Evolutionary conservation across 768 basidiomycete genomes (phyloP).

Genomic region (Pleurotus pulmonarius): DNA sequence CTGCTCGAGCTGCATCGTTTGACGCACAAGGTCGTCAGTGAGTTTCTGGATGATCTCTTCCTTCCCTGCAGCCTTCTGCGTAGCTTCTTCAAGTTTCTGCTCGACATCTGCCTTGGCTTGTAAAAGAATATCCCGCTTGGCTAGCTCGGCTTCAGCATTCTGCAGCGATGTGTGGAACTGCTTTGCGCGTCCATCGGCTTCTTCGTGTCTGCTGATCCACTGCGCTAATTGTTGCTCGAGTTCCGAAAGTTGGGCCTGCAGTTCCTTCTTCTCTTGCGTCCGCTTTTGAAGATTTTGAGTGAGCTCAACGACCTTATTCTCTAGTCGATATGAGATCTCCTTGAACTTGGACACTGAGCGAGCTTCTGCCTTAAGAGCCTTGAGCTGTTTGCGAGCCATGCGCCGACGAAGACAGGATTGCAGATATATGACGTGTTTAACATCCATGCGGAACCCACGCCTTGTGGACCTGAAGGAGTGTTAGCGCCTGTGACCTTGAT

Average conservation of each 20-base stretch:
- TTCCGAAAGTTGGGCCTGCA: conserved; percentile 69
- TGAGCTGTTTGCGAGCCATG: conserved; percentile 82
- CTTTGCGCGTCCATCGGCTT: conserved; percentile 71
- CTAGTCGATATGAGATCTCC: conserved; percentile 94
- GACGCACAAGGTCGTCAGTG: conserved; percentile 69
- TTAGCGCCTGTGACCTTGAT: conserved; percentile 4
- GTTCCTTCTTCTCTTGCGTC: conserved; percentile 85
- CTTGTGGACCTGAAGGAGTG: conserved; percentile 43
- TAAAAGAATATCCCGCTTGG: conserved; percentile 71
- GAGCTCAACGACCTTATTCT: conserved; percentile 99
- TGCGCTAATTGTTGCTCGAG: conserved; percentile 84
- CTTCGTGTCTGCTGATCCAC: conserved; percentile 87
- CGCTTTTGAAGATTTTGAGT: conserved; percentile 91
- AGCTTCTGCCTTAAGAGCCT: conserved; percentile 81
- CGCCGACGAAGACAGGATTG: conserved; percentile 93
- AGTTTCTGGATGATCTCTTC: conserved; percentile 81
- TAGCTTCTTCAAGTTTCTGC: conserved; percentile 72
- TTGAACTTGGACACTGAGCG: conserved; percentile 98
- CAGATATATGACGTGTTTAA: conserved; percentile 73
- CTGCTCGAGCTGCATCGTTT: conserved; percentile 72
- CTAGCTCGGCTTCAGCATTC: conserved; percentile 65
- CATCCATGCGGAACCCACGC: conserved; percentile 51
- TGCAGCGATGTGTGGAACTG: conserved; percentile 69
- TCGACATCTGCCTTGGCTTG: conserved; percentile 77
- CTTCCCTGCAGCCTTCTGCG: conserved; percentile 71